Evolutionary conservation across 1,284 basidiomycete species (phyloP), one percentile per base, ranked within the genome.

Genomic region (Cystobasidium pallidum): DNA sequence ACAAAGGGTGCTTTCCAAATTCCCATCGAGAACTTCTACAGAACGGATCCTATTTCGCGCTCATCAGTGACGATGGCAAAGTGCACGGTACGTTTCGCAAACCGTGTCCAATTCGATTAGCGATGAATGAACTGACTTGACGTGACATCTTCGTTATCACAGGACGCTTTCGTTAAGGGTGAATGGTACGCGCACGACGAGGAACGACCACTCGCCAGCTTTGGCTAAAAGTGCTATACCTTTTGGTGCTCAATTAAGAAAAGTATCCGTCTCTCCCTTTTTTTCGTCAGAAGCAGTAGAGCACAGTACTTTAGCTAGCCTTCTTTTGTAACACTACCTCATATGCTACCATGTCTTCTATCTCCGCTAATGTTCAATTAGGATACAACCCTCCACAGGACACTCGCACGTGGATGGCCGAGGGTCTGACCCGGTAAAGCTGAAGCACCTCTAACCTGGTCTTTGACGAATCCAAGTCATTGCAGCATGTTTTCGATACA

Each of bases 1-100:
- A 85, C 86, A 2, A 86, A 86, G 7, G 83, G 83, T 52, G 84
- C 86, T 10, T 88, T 98, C 82, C 85, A 85, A 81, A 91, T 89
- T 82, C 91, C 93, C 2, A 90, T 99, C 78, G 78, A 84, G 71
- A 97, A 97, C 85, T 99, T 98, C 83, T 99, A 98, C 84, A 89
- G 94, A 83, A 98, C 95, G 8, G 93, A 95, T 82, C 86, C 90
- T 15, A 80, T 83, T 61, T 81, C 80, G 62, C 77, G 82, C 54
- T 78, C 81, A 24, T 79, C 80, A 75, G 76, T 75, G 24, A 78
- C 76, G 32, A 78, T 78, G 70, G 70, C 70, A 21, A 65, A 72
- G 41, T 65, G 70, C 63, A 62, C 64, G 39, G 67, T 67, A 47
- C 19, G 65, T 51, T 26, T 36, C 28, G 2, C 49, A 2, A 11